Evolutionary conservation across 371 early-diverging fungal species (phyloP), one percentile per base, ranked within the genome.

Genomic region (Thermomucor indicae-seudaticae): DNA sequence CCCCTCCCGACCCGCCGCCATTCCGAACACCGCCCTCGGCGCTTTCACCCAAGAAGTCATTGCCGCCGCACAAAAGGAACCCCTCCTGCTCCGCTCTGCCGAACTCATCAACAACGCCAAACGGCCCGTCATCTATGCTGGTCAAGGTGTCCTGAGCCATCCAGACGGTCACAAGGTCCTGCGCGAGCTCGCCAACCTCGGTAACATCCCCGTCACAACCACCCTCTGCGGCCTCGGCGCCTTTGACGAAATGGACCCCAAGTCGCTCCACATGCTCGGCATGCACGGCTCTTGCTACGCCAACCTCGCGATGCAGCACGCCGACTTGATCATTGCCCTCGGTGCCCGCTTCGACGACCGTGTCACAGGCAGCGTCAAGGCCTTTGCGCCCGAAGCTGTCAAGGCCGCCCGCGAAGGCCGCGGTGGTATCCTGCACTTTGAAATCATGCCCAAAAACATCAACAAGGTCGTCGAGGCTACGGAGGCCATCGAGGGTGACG

Each of bases 321-420:
- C 98, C 29, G 98, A 97, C 73, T 70, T 91, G 34, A 89, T 97
- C 53, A 79, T 97, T 63, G 92, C 95, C 19, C 82, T 97, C n/a
- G 98, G 98, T 53, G 95, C 96, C 32, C 87, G 98, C 55, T 97
- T 97, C 60, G 98, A 97, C 66, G 98, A 97, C 69, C 92, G 98
- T 71, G 96, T 97, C 47, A 97, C 98, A n/a, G 92, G 91, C 38
- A 90, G 74, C 53, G 72, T 95, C 29, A 78, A 77, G 20, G 49
- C 47, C 1, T 97, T 97, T 72, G 98, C 98, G 8, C 95, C 96
- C 16, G 91, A 86, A 50, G 98, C 96, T 34, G 81, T 84, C 60
- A 74, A 81, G 63, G 98, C 98, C 10, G 92, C 91, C 28, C 70
- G 72, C 20, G 89, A 90, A 57, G 85, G 87, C 49, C 87, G 88